Evolutionary conservation across 495 filamentous ascomycete species (phyloP), one percentile per base, ranked within the genome.

Genomic region (Margaritispora aquatica): DNA sequence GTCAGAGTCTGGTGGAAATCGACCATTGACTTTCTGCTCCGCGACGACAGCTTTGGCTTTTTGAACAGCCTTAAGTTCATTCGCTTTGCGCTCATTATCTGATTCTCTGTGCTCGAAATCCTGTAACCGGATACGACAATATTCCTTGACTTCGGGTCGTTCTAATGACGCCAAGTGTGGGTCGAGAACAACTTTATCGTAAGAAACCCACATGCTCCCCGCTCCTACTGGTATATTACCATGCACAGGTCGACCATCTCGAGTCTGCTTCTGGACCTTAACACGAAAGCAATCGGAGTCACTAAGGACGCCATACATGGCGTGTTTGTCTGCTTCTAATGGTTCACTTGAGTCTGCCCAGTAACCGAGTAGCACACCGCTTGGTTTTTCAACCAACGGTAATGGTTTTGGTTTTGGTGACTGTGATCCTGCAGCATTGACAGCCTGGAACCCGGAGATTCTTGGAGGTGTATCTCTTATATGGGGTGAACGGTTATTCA

Each of bases 201-300:
- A 83, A 1, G 73, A 67, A 9, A 81, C 78, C 80, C 80, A 83
- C 1, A 83, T 64, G 2, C 72, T 75, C 10, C 79, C 79, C 9
- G 80, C 74, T 1, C 80, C 80, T 19, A 56, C 62, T 0, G 80
- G 80, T 51, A 81, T 80, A 64, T 79, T 79, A 22, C 73, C 78
- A 20, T 72, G 62, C 1, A 75, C 66, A n/a, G 65, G 68, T 0
- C 74, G 71, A 3, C 80, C 80, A 54, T 79, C 76, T 21, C 77
- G 73, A 2, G 78, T 83, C 49, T 76, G 70, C 10, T 71, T 67
- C 26, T 74, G 69, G 1, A 83, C 68, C 62, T 81, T 83, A 54
- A 80, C 75, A 2, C 80, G 63, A 55, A 83, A 81, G 71, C 77
- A 80, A 54, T 81, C 79, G 51, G 77, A 79, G 5, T 68, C 69